These are phyloP conservation scores for Candida khao-thaluensis DNA, from an alignment of 805 yeast species.

Conservation along the genomic window DNA sequence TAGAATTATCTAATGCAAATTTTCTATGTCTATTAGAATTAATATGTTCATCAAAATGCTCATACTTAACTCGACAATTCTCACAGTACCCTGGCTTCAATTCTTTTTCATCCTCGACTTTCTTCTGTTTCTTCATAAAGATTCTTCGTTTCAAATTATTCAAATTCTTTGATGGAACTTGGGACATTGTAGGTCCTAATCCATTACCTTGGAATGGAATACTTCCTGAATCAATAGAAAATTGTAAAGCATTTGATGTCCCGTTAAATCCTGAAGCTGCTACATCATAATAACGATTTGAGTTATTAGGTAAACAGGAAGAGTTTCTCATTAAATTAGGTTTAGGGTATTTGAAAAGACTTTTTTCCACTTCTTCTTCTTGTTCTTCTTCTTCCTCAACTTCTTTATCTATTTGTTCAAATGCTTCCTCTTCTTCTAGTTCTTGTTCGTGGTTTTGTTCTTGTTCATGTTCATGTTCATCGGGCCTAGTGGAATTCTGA, in stretches of 20 bases:
- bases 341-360: slow-evolving; percentile 29
- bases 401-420: slow-evolving; percentile 15
- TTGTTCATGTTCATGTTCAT: slow-evolving; percentile 4
- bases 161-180: slow-evolving; percentile 53
- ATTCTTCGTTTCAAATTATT: slow-evolving; percentile 49
- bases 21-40: slow-evolving; percentile 65
- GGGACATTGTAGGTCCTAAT: slow-evolving; percentile 57
- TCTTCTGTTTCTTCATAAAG: slow-evolving; percentile 39
- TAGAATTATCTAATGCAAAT: slow-evolving; percentile 69
- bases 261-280: slow-evolving; percentile 46
- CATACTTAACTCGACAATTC: slow-evolving; percentile 84
- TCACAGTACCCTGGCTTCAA: slow-evolving; percentile 82
- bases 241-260: slow-evolving; percentile 41
- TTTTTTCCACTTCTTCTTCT: slow-evolving; percentile 8
- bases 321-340: slow-evolving; percentile 29
- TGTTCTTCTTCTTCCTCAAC: slow-evolving; percentile 15
- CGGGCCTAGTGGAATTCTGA: slow-evolving; percentile 6
- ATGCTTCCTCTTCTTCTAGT: slow-evolving; percentile 11
- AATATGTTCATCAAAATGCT: slow-evolving; percentile 75
- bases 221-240: slow-evolving; percentile 41
- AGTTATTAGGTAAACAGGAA: slow-evolving; percentile 34
- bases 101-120: slow-evolving; percentile 24
- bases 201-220: slow-evolving; percentile 50
- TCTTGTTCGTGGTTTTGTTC: slow-evolving; percentile 15
- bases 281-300: slow-evolving; percentile 43